Evolutionary conservation across 768 basidiomycete genomes (phyloP).

Genomic region (Rhizopogon sp.): DNA sequence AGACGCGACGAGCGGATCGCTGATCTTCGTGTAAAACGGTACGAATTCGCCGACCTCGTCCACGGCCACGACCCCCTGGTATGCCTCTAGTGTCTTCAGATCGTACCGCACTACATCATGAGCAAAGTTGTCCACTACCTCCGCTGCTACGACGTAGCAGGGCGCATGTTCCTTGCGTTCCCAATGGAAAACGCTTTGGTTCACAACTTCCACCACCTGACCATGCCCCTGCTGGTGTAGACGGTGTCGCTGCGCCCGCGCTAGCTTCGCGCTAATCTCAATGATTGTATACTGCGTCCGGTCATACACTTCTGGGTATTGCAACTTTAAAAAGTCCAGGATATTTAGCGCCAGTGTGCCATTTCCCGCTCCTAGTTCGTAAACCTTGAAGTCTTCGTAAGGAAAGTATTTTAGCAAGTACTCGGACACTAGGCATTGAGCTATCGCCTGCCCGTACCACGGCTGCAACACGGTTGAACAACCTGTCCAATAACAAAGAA

Average conservation of each 20-base stretch:
- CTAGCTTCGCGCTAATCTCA: conserved; percentile 84
- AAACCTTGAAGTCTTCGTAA: conserved; percentile 92
- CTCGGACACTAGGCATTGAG: conserved; percentile 82
- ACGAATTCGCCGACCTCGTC: conserved; percentile 79
- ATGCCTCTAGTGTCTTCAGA: conserved; percentile 68
- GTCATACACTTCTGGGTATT: conserved; percentile 90
- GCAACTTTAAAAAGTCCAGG: conserved; percentile 69
- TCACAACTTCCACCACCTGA: conserved; percentile 55
- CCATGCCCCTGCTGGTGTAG: conserved; percentile 39
- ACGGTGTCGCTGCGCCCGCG: conserved; percentile 62
- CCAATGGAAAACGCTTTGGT: conserved; percentile 88
- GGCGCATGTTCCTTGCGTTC: conserved; percentile 67
- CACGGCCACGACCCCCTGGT: conserved; percentile 79
- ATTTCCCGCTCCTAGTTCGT: conserved; percentile 98
- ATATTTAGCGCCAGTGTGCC: conserved; percentile 91
- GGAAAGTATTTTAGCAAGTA: conserved; percentile 95
- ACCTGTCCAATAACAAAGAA: background rate
- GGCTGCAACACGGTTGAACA: conserved; percentile 50
- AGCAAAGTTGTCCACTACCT: conserved; percentile 98
- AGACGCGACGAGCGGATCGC: conserved; percentile 78
- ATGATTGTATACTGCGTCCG: conserved; percentile 91
- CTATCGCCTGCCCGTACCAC: conserved; percentile 89
- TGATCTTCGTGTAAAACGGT: conserved; percentile 76
- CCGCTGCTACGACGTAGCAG: conserved; percentile 92
- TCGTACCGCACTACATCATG: conserved; percentile 95